These are phyloP conservation scores for Mallotus japonicus DNA, from an alignment of 441 rosid genomes.

Conservation along the genomic window DNA sequence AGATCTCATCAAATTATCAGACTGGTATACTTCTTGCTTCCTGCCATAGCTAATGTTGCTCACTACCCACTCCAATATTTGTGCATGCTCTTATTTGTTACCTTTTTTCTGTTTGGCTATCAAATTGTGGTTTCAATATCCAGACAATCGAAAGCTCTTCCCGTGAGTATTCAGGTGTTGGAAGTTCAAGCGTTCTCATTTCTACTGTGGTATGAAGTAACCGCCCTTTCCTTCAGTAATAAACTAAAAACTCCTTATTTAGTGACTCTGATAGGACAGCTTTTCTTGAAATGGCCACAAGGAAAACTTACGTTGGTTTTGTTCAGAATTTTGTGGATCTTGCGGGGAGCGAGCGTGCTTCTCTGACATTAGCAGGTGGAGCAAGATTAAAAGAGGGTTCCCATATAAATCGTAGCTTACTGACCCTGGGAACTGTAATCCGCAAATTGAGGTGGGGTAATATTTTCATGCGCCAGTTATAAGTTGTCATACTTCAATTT, in stretches of 20 bases:
- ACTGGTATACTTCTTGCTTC: conserved; percentile 27
- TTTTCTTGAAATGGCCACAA: not conserved
- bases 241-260: not conserved
- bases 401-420: conserved; percentile 47
- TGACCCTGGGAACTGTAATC: conserved; percentile 46
- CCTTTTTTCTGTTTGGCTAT: not conserved
- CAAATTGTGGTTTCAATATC: conserved; percentile 4
- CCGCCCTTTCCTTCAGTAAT: not conserved
- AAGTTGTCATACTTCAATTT: not conserved
- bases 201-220: conserved; percentile 26
- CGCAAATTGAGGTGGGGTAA: conserved; percentile 34
- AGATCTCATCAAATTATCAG: conserved; percentile 52
- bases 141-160: conserved; percentile 31
- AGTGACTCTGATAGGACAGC: not conserved
- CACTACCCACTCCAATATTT: not conserved
- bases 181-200: conserved; percentile 21
- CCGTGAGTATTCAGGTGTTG: conserved; percentile 20
- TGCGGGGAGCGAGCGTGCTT: conserved; percentile 49
- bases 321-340: conserved; percentile 34
- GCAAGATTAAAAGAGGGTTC: conserved; percentile 47
- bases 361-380: conserved; percentile 39
- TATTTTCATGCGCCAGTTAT: not conserved
- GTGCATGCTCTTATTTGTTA: not conserved
- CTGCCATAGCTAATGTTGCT: not conserved
- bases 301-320: conserved; percentile 8